These are phyloP conservation scores for Coemansia sp. DNA, from an alignment of 192 early-diverging fungal species.

Conservation along the genomic window DNA sequence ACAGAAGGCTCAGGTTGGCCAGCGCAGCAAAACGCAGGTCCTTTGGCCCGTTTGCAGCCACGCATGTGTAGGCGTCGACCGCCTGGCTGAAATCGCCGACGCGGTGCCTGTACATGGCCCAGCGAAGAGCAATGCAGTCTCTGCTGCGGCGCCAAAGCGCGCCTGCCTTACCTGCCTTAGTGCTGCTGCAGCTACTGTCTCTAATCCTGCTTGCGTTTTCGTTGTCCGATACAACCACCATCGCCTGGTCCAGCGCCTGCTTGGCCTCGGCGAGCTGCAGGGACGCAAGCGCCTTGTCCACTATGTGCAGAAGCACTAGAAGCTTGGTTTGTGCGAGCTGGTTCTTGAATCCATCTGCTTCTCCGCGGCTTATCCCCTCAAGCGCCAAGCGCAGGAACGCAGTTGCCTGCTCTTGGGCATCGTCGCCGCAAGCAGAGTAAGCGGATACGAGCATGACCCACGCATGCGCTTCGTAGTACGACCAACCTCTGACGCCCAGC, in stretches of 20 bases:
- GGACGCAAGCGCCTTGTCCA: constrained; percentile 18
- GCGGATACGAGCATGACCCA: constrained; percentile 48
- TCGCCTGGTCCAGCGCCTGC: constrained; percentile 21
- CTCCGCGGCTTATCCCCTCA: constrained; percentile 40
- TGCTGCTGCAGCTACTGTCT: not conserved
- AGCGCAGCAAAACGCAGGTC: constrained; percentile 28
- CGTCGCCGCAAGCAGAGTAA: constrained; percentile 14
- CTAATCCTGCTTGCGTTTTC: not conserved
- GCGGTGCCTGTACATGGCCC: constrained; percentile 50
- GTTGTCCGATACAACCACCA: constrained; percentile 11
- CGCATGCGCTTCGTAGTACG: constrained; percentile 46
- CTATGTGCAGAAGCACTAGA: constrained; percentile 24
- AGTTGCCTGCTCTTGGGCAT: constrained; percentile 19
- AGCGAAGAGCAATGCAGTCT: constrained; percentile 32
- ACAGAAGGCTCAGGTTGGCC: constrained; percentile 17
- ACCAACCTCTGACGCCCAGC: constrained; percentile 17
- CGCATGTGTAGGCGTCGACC: constrained; percentile 31
- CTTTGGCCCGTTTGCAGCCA: constrained; percentile 4
- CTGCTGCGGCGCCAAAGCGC: constrained; percentile 26
- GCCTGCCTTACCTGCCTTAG: not conserved
- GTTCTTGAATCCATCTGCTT: constrained; percentile 14
- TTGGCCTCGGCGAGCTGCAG: constrained; percentile 29
- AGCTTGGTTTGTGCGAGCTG: constrained; percentile 29
- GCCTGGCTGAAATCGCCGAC: constrained; percentile 34
- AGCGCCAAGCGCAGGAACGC: constrained; percentile 36